Percentiles rank a stretch among this genome's conserved stretches.
Evolutionary conservation across 129 eudicot species (phyloP).

Genomic region (Artemisia tridentata): DNA sequence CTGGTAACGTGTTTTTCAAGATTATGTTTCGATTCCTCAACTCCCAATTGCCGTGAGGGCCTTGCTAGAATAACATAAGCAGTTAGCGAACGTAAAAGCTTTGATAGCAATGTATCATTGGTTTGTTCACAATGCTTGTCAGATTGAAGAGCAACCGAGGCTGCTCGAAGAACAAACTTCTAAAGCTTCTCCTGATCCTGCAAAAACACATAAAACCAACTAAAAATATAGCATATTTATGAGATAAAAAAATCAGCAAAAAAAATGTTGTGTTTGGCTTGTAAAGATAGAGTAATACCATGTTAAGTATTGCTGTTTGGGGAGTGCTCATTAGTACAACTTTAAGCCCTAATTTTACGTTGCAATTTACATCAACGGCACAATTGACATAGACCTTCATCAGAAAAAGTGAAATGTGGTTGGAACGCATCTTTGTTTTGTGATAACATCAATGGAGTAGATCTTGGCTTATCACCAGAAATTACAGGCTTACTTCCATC

Average conservation of each 20-base stretch:
- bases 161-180: slow-evolving; percentile 65
- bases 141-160: slow-evolving; percentile 48
- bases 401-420: slow-evolving; percentile 69
- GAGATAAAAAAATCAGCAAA: background rate
- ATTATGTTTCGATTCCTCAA: no score
- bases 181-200: slow-evolving; percentile 59
- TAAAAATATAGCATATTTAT: background rate
- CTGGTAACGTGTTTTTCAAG: no score
- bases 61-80: no score
- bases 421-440: slow-evolving; percentile 48
- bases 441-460: slow-evolving; percentile 56
- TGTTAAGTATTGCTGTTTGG: slow-evolving; percentile 41
- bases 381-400: slow-evolving; percentile 52
- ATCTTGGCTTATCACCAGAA: slow-evolving; percentile 51
- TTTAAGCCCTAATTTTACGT: slow-evolving; percentile 54
- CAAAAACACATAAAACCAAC: background rate
- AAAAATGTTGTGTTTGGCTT: background rate
- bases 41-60: no score
- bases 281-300: slow-evolving; percentile 41
- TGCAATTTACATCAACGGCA: slow-evolving; percentile 38
- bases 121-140: no score
- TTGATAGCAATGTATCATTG: no score
- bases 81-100: no score
- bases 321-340: no score
- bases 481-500: slow-evolving; percentile 46